Base-by-base conservation (phyloP, 345 rosid species). In the Brassica cretica region DNA sequence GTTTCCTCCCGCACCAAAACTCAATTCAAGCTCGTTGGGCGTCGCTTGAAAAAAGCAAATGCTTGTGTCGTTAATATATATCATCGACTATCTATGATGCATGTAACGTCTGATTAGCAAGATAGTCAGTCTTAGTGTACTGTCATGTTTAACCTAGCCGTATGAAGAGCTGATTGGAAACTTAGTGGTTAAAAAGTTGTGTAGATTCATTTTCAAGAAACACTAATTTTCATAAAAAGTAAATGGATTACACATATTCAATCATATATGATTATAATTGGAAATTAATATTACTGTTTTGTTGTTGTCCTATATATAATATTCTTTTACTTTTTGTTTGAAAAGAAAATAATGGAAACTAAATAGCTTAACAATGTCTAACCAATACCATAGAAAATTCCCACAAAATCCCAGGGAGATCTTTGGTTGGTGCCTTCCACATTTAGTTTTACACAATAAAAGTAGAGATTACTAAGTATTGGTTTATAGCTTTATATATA, bases 371-470 rank as follows among this genome's bases (percentile, higher is more conserved):
- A 56, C 15, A 58, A 76, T 32, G 32, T 35, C 24, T 21, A 62
- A 62, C 53, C 53, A 46, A 69, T 32, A 76, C 58, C 65, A 64
- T 77, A 55, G 60, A 71, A 65, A 68, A 64, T 15, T 70, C 12
- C 16, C 66, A 55, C 29, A 65, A 78, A 71, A 78, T 78, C 81
- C 8, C 35, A 29, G 33, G 72, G 67, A 78, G 62, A 78, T 78
- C 67, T 78, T 37, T 63, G 62, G 81, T 78, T 78, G 76, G 72
- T 71, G 66, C 24, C 25, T 37, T 32, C 70, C 65, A 33, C 70
- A 35, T 35, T 70, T 70, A 27, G 21, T 37, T 58, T 32, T 44
- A 46, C 30, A 60, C 39, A 46, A 41, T 64, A 76, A 62, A 33
- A n/a, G 70, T 19, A 32, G 21, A 33, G 53, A 68, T 4, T 33